Percentiles rank a stretch among this genome's conserved stretches.
Conservation (phyloP, 306 rosid species). For the Comarum palustre region DNA sequence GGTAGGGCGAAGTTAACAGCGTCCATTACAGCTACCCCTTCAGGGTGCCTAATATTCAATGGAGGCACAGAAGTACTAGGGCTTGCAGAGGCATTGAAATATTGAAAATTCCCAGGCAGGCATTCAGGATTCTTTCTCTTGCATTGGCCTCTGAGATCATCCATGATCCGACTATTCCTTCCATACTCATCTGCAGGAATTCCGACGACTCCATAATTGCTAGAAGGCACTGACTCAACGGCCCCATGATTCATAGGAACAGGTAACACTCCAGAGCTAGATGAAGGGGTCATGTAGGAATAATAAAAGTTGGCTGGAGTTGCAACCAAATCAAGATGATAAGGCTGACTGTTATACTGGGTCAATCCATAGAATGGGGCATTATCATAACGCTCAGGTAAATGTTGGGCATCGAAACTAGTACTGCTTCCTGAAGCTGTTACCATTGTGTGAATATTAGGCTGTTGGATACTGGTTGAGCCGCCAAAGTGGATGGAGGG, state of each 20-base stretch:
- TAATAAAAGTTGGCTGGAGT: slow-evolving; percentile 54
- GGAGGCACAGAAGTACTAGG: slow-evolving; percentile 58
- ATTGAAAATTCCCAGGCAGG: slow-evolving; percentile 55
- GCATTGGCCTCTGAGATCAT: slow-evolving; percentile 72
- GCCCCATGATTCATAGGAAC: slow-evolving; percentile 54
- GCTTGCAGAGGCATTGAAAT: slow-evolving; percentile 52
- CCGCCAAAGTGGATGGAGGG: slow-evolving; percentile 50
- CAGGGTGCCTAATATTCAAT: slow-evolving; percentile 54
- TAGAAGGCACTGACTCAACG: slow-evolving; percentile 53
- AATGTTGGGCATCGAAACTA: slow-evolving; percentile 50
- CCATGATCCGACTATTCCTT: slow-evolving; percentile 51
- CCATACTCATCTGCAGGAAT: slow-evolving; percentile 58
- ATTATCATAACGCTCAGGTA: slow-evolving; percentile 64
- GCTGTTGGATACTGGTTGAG: slow-evolving; percentile 49
- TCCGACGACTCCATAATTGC: slow-evolving; percentile 50
- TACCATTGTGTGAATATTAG: slow-evolving; percentile 46
- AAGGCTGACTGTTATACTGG: slow-evolving; percentile 57
- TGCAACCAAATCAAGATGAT: slow-evolving; percentile 57
- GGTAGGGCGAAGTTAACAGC: slow-evolving; percentile 47
- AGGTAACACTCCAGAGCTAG: slow-evolving; percentile 59
- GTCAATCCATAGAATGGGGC: slow-evolving; percentile 56
- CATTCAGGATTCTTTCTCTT: slow-evolving; percentile 77
- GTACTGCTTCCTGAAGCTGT: slow-evolving; percentile 59
- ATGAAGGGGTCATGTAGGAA: slow-evolving; percentile 60
- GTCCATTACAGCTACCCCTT: slow-evolving; percentile 64